Evolutionary conservation across 1,284 basidiomycete genomes (phyloP), one percentile per base, ranked within the genome.

Genomic region (Cerioporus squamosus): DNA sequence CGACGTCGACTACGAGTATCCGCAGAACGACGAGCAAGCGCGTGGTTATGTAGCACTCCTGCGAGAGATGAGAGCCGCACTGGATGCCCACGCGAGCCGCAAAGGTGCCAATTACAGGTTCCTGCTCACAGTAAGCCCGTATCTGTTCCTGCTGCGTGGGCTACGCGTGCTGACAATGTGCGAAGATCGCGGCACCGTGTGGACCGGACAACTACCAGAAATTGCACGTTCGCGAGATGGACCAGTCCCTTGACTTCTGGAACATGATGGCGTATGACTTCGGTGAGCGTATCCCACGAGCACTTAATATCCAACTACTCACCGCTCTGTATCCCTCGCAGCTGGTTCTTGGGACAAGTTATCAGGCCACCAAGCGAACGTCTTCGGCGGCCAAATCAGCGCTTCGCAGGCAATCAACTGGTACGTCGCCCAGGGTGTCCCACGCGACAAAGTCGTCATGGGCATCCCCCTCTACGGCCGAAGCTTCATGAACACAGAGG

Each of bases 231-330:
- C 75, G 72, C 22, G 93, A 92, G 61, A 98, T 99, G 96, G 91
- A 97, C 71, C 81, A 80, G 60, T 85, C 79, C 60, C 86, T 99
- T 24, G 93, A 95, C 68, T 95, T 97, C 72, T 98, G 95, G 96
- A 98, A 98, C 73, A 77, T 99, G 73, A 99, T 99, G 97, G 87
- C 93, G 1, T 92, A 93, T 62, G 90, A 93, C 69, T 93, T 89
- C 67, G 83, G 90, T 90, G 61, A 62, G 86, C 74, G 12, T 18
- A 14, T 36, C 22, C 23, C 49, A 49, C 47, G 38, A 23, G 22
- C 18, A 12, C 20, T 42, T 57, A 17, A 49, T 44, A 29, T 49
- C 18, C 20, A 2, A 46, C 26, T 51, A 48, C 31, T 22, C 22
- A 15, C 47, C 24, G 18, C 6, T 6, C 42, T 51, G 49, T 31